Base-by-base conservation (phyloP, 23 red algal species). In the Chondrus crispus region DNA sequence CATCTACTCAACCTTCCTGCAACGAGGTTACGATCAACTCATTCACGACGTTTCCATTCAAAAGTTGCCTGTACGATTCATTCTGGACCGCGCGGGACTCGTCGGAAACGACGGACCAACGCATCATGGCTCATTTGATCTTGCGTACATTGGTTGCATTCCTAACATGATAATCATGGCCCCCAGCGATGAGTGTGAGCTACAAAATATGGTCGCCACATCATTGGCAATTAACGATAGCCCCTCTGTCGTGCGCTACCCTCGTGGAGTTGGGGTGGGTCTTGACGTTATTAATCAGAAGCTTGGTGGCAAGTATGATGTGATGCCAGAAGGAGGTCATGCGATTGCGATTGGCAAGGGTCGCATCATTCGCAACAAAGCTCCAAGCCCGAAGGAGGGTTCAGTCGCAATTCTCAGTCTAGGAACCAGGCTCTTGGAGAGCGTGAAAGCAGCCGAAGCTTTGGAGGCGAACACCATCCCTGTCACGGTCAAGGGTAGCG, bases 151-250 rank as follows among this genome's bases (percentile, higher is more conserved):
- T 81, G 96, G 93, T 7, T 98, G 96, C 85, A 52, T 98, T 75
- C 96, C 96, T 12, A 94, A 98, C 89, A 95, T 98, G 80, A 87
- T 80, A 39, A 98, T 98, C 70, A 98, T 98, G 96, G 96, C 96
- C 2, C 94, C 96, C 14, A 90, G 81, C 32, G 94, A 98, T 62
- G 96, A 98, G 77, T 51, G 84, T n/a, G 96, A 98, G 82, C 77
- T 98, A 62, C 85, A 95, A 82, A 89, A 98, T 55, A 98, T 98
- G 96, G 84, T 98, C 13, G 96, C 92, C 62, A 98, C 96, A 54
- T 78, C 93, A 53, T 68, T 93, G 20, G 85, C 48, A 19, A 92
- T 95, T 48, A 91, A 95, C 58, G 96, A 95, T 85, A 72, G 42
- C 18, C 96, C 96, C 5, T 85, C 72, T 16, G 96, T 93, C 38